Base-by-base conservation (phyloP, 495 filamentous ascomycete species). In the Aspergillus kassunensis region DNA sequence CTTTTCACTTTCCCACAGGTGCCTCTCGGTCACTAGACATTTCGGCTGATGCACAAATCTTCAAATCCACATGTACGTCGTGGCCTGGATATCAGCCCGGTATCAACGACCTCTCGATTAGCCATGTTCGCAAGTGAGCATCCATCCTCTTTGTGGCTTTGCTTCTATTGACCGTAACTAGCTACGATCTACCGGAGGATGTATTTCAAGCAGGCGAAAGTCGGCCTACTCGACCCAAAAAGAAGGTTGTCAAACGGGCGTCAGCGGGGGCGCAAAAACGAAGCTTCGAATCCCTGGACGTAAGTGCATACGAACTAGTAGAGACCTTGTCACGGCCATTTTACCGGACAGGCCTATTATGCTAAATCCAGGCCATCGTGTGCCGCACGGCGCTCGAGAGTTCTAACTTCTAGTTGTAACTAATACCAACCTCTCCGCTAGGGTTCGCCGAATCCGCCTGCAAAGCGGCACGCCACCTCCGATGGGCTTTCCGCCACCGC, bases 141-240 rank as follows among this genome's bases (percentile, higher is more conserved):
- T 30, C 6, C 1, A 29, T 15, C 23, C 12, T 29, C 33, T 18
- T 24, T 23, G 6, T 37, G 10, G 11, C 15, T 37, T 20, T 21
- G 54, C 21, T 24, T 33, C 33, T 64, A 61, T 51, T 61, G 58
- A 56, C 47, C 33, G 44, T 36, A 30, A 30, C 58, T 47, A 95
- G 90, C 64, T 89, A 84, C 60, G 87, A 90, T 62, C 76, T 98
- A 16, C 95, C 93, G 16, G 82, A 85, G 45, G 90, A 98, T 66
- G 84, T 97, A 1, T 98, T 98, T 66, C 78, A 84, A 51, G 70
- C 83, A 4, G 91, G 90, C 53, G 93, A 98, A 67, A 71, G 69
- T 20, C 86, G 81, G 55, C 88, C 89, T 12, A 58, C 66, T 6
- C 83, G 79, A 47, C 79, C 84, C 19, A 80, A 79, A 65, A 84